Evolutionary conservation across 1,284 basidiomycete species (phyloP).

Genomic region (Trichosporon ovoides): DNA sequence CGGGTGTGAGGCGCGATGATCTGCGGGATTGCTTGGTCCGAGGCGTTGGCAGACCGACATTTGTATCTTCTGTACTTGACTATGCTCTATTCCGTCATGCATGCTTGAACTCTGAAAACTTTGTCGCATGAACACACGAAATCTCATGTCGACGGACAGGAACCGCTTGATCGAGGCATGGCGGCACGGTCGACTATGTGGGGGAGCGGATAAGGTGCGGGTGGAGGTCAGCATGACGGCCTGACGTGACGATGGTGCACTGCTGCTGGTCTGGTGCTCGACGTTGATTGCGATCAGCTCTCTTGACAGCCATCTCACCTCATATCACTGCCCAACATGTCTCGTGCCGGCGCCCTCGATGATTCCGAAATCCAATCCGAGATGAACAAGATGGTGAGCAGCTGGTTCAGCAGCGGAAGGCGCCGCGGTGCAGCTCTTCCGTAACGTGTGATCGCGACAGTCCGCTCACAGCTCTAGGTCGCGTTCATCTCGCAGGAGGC

Average conservation of each 20-base stretch:
- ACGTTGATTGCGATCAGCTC: neutral
- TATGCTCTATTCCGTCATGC: neutral
- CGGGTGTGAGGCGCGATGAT: slow-evolving; percentile 6
- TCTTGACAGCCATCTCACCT: neutral
- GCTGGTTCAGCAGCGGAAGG: too few relatives aligned
- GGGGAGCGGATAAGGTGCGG: neutral
- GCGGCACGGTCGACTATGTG: neutral
- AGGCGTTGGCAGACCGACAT: slow-evolving; percentile 7
- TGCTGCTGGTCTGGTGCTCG: neutral
- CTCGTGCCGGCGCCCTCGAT: slow-evolving; percentile 62
- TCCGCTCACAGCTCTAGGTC: slow-evolving; percentile 56
- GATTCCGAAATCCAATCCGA: slow-evolving; percentile 94
- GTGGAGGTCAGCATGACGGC: slow-evolving; percentile 3
- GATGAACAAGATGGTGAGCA: slow-evolving; percentile 96
- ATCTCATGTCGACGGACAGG: neutral
- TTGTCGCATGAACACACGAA: neutral
- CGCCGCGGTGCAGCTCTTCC: neutral
- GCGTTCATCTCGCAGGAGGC: slow-evolving; percentile 97
- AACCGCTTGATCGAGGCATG: neutral
- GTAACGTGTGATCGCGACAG: too few relatives aligned
- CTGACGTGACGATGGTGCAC: slow-evolving; percentile 6
- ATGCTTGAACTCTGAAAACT: neutral
- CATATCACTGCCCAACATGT: slow-evolving; percentile 34
- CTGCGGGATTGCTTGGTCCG: slow-evolving; percentile 4
- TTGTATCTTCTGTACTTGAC: neutral